Evolutionary conservation across 345 rosid genomes (phyloP), one percentile per base, ranked within the genome.

Genomic region (Pelargonium nanum): DNA sequence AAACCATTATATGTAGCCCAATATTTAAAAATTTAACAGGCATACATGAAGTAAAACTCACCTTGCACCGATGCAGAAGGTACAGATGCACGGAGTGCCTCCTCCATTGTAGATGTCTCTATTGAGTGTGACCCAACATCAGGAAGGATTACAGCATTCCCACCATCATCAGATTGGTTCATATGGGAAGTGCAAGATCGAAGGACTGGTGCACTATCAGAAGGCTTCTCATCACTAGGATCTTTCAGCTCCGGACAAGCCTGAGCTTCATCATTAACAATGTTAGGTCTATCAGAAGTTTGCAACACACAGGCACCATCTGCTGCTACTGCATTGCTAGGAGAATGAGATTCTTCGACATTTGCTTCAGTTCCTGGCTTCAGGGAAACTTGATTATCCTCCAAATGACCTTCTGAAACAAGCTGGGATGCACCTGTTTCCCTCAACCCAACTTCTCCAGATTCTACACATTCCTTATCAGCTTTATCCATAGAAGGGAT

Each of bases 51-150:
- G 44, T 59, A 19, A 59, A 68, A 71, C 81, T 65, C 56, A 82
- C 87, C 87, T 82, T 77, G 79, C 68, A 70, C 70, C 71, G 70
- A 71, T 64, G 70, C 24, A 22, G 68, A 62, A 64, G 66, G 70
- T 59, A 62, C 74, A 70, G 55, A 66, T 55, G 61, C 30, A 58
- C 34, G 66, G 24, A n/a, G n/a, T n/a, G n/a, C n/a, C n/a, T n/a
- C n/a, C n/a, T 71, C 61, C 59, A 67, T 68, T 52, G 21, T 40
- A 28, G 58, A 58, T 51, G 28, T 52, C 63, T 70, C 77, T 8
- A 55, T 21, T 7, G 64, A 65, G 62, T 45, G 63, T 10, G 70
- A 54, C 26, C 50, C 71, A 21, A 19, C 69, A 58, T 44, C 72
- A 13, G 57, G 69, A 32, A 52, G 50, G 48, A 26, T 30, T 45